A percentile compares a stretch with the other conserved stretches of the same genome.
phyloP scores from a whole-genome alignment of 225 moss, liverwort and hornwort genomes.

The Neckera pumila region DNA sequence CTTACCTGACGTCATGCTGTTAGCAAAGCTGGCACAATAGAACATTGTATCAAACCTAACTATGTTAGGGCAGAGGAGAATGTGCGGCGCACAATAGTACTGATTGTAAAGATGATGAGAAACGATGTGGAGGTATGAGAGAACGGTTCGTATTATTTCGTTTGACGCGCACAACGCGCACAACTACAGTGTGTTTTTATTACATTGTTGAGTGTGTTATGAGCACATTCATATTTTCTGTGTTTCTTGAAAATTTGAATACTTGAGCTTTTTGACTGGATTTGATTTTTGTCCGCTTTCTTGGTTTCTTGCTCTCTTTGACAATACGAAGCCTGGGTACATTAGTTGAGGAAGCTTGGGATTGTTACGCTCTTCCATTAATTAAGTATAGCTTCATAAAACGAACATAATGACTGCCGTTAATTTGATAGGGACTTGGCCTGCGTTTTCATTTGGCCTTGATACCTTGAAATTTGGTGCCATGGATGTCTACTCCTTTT shows the following conservation, averaged over 20 bases:
- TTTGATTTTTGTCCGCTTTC: not conserved
- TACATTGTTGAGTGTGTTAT: not conserved
- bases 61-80: not conserved
- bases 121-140: not conserved
- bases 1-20: not conserved
- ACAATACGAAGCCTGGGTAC: not conserved
- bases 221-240: not conserved
- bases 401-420: not conserved
- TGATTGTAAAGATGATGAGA: not conserved
- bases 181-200: not conserved
- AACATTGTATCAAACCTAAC: not conserved
- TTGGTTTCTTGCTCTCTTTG: not conserved
- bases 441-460: not conserved
- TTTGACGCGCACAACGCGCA: not conserved
- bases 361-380: not conserved
- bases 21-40: not conserved
- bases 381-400: not conserved
- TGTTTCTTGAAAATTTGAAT: not conserved
- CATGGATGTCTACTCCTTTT: not conserved
- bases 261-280: too few species aligned
- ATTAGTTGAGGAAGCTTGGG: not conserved
- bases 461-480: not conserved
- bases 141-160: not conserved
- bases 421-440: not conserved
- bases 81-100: not conserved